A percentile compares a stretch with the other conserved stretches of the same genome.
phyloP scores from a whole-genome alignment of 1,284 basidiomycete species.

The Austropuccinia psidii region DNA sequence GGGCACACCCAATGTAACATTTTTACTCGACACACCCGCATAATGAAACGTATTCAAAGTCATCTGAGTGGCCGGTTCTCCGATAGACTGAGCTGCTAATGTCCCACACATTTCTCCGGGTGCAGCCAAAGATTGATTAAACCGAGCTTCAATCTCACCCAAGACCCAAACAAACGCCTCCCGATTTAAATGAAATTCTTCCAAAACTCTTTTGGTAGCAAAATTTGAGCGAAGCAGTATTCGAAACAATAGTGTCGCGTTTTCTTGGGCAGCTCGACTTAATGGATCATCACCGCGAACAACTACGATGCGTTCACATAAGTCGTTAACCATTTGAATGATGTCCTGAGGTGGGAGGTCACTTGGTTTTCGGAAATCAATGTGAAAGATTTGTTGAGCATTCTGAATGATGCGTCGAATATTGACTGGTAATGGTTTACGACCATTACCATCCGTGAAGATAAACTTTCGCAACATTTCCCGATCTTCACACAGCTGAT shows the following conservation, averaged over 20 bases:
- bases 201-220: slow-evolving; percentile 71
- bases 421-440: slow-evolving; percentile 77
- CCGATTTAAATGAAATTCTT: slow-evolving; percentile 72
- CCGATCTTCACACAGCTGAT: slow-evolving; percentile 68
- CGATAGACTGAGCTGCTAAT: slow-evolving; percentile 94
- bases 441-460: slow-evolving; percentile 65
- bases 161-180: slow-evolving; percentile 97
- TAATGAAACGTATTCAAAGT: slow-evolving; percentile 96
- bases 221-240: slow-evolving; percentile 87
- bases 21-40: slow-evolving; percentile 95
- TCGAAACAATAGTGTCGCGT: slow-evolving; percentile 84
- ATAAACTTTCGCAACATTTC: slow-evolving; percentile 68
- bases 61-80: slow-evolving; percentile 99
- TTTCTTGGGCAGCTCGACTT: slow-evolving; percentile 68
- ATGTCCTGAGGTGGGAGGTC: slow-evolving; percentile 85
- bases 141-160: slow-evolving; percentile 90
- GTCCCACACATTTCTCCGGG: slow-evolving; percentile 99
- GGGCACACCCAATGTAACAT: slow-evolving; percentile 95
- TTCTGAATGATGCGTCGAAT: slow-evolving; percentile 91
- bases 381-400: slow-evolving; percentile 93
- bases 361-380: slow-evolving; percentile 83
- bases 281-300: slow-evolving; percentile 76
- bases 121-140: slow-evolving; percentile 81
- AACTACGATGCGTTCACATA: slow-evolving; percentile 66
- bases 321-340: slow-evolving; percentile 65